Base-by-base conservation (phyloP, 768 basidiomycete genomes). In the Lactarius hengduanensis region DNA sequence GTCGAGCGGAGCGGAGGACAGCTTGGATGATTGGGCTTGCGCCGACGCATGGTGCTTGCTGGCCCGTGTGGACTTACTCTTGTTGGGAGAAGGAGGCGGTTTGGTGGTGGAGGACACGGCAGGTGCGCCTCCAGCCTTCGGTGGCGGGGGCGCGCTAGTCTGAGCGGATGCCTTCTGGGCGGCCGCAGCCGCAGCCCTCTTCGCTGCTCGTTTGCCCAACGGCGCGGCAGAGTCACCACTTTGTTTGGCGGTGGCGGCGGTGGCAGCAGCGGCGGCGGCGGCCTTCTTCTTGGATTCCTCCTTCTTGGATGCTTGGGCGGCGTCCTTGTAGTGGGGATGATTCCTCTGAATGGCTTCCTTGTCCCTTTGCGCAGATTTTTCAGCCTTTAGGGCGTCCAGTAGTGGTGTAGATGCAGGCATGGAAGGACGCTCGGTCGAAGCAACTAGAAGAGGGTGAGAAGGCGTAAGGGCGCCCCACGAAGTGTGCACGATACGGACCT, bases 301-400 rank as follows among this genome's bases (percentile, higher is more conserved):
- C 65, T 79, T 80, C 73, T 77, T 76, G 20, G 74, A 67, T 59
- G 79, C 77, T 9, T 76, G 72, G 30, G 74, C 53, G 13, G 73
- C 74, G 43, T 86, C 86, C 73, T 87, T 87, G 77, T 89, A 88
- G 73, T 90, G 90, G 0, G 85, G 83, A 45, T 92, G 89, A 63
- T 86, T 89, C 45, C 88, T 85, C 38, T 87, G 78, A 64, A 88
- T 91, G 34, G 85, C 78, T 71, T 89, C 87, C 72, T 87, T 92
- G 74, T 90, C 91, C 71, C 84, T 88, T 71, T 86, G 84, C 0
- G 79, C 78, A 38, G 76, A 81, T 73, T 89, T 91, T 75, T 93
- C 90, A 0, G 92, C 91, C 70, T 94, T 92, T 69, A 98, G 86
- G 1, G 95, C 93, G 73, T 96, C 96, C 57, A 99, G 86, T 26